A percentile compares a stretch with the other conserved stretches of the same genome.
phyloP scores from a whole-genome alignment of 371 early-diverging fungal species.

The Sporodiniella umbellata region DNA sequence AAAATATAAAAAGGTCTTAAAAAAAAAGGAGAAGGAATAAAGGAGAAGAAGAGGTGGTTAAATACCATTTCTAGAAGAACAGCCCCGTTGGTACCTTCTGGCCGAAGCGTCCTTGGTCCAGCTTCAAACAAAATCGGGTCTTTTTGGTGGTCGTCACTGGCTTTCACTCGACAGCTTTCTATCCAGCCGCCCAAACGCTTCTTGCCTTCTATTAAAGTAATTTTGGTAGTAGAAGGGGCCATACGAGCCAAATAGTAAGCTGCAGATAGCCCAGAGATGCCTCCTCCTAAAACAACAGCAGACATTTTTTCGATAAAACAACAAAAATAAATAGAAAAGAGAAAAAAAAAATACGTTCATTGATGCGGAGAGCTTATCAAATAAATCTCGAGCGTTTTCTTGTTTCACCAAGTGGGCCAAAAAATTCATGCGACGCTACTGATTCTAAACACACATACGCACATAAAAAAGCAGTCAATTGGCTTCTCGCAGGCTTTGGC shows the following conservation, averaged over 20 bases:
- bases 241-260: constrained; percentile 77
- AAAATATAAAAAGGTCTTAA: not conserved
- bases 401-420: too few species aligned
- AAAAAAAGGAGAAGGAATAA: too few species aligned
- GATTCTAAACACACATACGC: too few species aligned
- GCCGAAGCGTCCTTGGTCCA: constrained; percentile 88
- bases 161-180: constrained; percentile 51
- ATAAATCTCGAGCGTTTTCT: not conserved
- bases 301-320: constrained; percentile 5
- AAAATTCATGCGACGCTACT: not conserved
- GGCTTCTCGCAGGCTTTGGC: too few species aligned
- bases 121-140: constrained; percentile 67
- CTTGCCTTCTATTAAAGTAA: constrained; percentile 73
- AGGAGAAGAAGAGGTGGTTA: not conserved
- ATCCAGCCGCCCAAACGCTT: constrained; percentile 89
- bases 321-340: constrained; percentile 4
- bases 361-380: not conserved
- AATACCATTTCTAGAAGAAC: constrained; percentile 78
- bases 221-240: constrained; percentile 44
- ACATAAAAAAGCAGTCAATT: too few species aligned
- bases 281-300: constrained; percentile 78
- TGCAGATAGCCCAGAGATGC: constrained; percentile 87
- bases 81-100: constrained; percentile 68
- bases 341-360: not conserved
- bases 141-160: constrained; percentile 7